Percentiles rank a stretch among this genome's conserved stretches.
phyloP scores from a whole-genome alignment of 202 grass and related monocot species.

The Schoenoplectus triqueter region DNA sequence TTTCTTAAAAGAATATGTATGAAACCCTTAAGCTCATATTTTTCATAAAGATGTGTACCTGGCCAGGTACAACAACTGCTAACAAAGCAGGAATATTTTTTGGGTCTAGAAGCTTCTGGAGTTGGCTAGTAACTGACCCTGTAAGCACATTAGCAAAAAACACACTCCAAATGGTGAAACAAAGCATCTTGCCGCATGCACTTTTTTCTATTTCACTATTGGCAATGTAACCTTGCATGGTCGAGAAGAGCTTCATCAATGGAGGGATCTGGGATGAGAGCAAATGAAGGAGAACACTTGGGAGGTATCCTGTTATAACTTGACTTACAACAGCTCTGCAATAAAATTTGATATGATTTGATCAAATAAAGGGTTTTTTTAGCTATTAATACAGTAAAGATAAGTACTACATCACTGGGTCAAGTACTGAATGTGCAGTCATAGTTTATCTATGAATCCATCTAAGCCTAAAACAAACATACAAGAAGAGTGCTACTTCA shows the following conservation, averaged over 20 bases:
- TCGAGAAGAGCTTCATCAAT: constrained; percentile 88
- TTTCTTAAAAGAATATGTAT: not conserved
- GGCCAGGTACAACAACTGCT: constrained; percentile 81
- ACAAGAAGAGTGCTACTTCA: not conserved
- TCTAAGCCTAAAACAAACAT: not conserved
- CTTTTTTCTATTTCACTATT: constrained; percentile 84
- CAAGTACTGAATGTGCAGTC: not conserved
- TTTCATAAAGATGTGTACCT: constrained; percentile 45
- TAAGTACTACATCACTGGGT: not conserved
- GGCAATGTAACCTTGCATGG: constrained; percentile 89
- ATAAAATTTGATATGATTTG: constrained; percentile 34
- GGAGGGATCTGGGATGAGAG: constrained; percentile 76
- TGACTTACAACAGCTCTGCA: constrained; percentile 89
- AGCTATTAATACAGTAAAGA: not conserved
- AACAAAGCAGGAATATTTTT: constrained; percentile 78
- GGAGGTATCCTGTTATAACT: constrained; percentile 94
- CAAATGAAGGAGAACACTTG: constrained; percentile 82
- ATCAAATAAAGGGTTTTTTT: constrained; percentile 27
- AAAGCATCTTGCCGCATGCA: constrained; percentile 94
- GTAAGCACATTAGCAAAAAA: constrained; percentile 95
- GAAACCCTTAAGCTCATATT: not conserved
- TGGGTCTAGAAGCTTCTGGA: constrained; percentile 65
- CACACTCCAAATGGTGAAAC: constrained; percentile 86
- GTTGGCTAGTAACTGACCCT: constrained; percentile 55
- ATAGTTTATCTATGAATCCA: not conserved